Base-by-base conservation (phyloP, 352 stramenopile species). In the Globisporangium apiculatum region DNA sequence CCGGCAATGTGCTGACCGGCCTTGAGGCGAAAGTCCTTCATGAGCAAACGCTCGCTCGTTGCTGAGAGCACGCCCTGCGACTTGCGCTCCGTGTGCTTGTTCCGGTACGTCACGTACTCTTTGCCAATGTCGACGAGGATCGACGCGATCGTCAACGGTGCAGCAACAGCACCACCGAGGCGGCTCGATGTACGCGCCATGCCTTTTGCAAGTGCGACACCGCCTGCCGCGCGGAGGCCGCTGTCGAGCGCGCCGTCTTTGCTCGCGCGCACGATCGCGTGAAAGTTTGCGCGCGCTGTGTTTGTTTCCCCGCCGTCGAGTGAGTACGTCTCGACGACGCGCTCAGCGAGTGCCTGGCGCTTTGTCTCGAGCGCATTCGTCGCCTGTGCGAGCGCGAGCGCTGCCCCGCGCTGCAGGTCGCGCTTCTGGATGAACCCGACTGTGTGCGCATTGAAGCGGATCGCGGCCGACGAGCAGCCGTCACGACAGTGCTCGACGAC, bases 41-140 rank as follows among this genome's bases (percentile, higher is more conserved):
- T 93, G 71, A 93, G 74, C 51, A 95, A 59, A 24, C 86, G 83
- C 57, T 95, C 85, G 5, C 78, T 92, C 0, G 85, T 80, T 1
- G 67, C 68, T 0, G 85, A 93, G 0, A 89, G 67, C 47, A 91
- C 69, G 18, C 80, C 80, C 24, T 86, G 66, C 17, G 70, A 72
- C 59, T 87, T 87, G 36, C 81, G 68, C 57, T 91, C 80, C n/a
- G 69, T 82, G 55, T 88, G 76, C 37, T 82, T 82, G 49, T 86
- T 75, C 43, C 85, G 81, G 65, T 90, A 95, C 15, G 91, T 71
- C 52, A 87, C 87, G 55, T 91, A 95, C 55, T 95, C 85, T 47
- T 91, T 91, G 12, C 85, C 83, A 40, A 95, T 81, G 61, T 95
- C 85, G 14, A 95, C 82, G 3, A 95, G 68, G 50, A 95, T 95